Conservation (phyloP, 1,284 basidiomycete genomes). For the Vanrija sp. region DNA sequence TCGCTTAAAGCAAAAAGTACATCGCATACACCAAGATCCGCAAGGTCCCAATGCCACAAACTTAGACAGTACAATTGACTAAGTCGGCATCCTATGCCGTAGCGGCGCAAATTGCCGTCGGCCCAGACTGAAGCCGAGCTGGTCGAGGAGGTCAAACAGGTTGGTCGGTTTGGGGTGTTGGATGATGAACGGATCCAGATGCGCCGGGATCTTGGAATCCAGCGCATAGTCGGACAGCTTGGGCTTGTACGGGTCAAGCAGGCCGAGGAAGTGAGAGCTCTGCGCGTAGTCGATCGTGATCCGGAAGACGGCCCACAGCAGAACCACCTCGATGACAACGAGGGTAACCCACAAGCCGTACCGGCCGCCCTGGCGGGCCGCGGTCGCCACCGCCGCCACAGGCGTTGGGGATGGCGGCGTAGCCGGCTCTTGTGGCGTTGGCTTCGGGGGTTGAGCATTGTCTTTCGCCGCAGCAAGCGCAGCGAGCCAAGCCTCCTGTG, state of each 20-base stretch:
- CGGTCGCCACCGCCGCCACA: neutral
- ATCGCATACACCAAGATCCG: no score
- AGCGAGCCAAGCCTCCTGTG: constrained; percentile 12
- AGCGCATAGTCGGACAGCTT: no score
- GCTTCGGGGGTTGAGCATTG: neutral
- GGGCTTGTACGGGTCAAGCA: constrained; percentile 29
- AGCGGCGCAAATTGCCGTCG: neutral
- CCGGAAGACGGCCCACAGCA: constrained; percentile 40
- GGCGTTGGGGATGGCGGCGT: neutral
- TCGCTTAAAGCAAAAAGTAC: no score
- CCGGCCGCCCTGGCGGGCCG: neutral
- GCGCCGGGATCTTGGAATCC: neutral
- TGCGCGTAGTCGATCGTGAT: constrained; percentile 38
- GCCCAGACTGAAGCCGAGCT: constrained; percentile 5
- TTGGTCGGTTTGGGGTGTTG: constrained; percentile 20
- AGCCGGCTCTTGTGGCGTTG: neutral
- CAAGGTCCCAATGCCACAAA: no score
- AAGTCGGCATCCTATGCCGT: constrained; percentile 13
- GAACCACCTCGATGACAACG: constrained; percentile 27
- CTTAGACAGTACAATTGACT: neutral
- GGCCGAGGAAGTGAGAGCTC: constrained; percentile 17
- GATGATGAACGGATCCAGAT: neutral
- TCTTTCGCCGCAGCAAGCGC: constrained; percentile 1
- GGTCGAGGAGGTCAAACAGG: constrained; percentile 15
- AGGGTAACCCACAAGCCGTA: constrained; percentile 32